A percentile compares a stretch with the other conserved stretches of the same genome.
These are phyloP conservation scores for Murraya paniculata DNA, from an alignment of 345 rosid species.

Conservation along the genomic window DNA sequence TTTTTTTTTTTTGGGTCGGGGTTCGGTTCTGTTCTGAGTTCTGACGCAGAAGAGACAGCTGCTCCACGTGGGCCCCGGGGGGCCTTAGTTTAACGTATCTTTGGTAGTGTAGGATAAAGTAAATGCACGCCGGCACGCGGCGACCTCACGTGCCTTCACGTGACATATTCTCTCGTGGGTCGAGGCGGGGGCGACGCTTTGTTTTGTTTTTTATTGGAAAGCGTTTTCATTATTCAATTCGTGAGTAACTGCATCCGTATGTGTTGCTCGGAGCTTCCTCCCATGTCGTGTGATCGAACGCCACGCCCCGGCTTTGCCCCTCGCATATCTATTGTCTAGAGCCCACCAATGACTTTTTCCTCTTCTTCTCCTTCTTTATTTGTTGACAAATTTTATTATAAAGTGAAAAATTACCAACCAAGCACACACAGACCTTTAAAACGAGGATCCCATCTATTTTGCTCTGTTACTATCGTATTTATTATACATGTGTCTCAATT, in stretches of 20 bases:
- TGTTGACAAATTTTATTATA: no score
- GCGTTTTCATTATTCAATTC: not conserved
- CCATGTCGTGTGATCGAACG: not conserved
- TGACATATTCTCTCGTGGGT: slow-evolving; percentile 35
- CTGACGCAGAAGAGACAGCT: slow-evolving; percentile 36
- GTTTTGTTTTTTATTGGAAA: not conserved
- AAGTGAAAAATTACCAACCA: no score
- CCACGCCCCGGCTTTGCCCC: not conserved
- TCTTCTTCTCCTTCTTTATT: no score
- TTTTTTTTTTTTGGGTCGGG: not conserved
- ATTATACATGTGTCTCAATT: no score
- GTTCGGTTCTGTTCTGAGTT: not conserved
- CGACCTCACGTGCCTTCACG: slow-evolving; percentile 54
- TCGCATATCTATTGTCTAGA: no score
- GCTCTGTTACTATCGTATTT: no score
- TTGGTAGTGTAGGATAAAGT: slow-evolving; percentile 32
- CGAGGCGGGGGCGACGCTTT: not conserved
- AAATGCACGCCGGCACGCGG: slow-evolving; percentile 64
- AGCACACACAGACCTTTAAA: no score
- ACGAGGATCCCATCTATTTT: no score
- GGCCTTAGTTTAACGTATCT: not conserved
- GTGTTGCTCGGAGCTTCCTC: not conserved
- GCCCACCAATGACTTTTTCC: no score
- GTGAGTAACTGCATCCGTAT: no score
- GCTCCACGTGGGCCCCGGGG: slow-evolving; percentile 46